Base-by-base conservation (phyloP, 306 rosid species). In the Cucurbita pepo region DNA sequence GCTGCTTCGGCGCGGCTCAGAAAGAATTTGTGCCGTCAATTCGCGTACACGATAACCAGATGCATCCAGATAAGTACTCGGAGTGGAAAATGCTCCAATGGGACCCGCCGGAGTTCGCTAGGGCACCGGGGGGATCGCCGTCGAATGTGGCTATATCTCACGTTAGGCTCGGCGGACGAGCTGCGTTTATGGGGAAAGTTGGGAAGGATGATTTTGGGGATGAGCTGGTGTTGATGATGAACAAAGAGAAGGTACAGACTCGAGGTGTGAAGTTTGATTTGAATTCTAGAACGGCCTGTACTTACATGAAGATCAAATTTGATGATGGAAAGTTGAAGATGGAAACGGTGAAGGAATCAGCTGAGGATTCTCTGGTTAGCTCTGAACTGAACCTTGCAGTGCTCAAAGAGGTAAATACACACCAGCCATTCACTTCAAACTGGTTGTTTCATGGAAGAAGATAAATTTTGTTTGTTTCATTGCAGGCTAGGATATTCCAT, bases 1-100 rank as follows among this genome's bases (percentile, higher is more conserved):
- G 99, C 85, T 94, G 95, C 80, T 91, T 94, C 80, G 97, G 99
- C 50, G 92, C 97, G 3, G 84, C 76, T 16, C 91, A 71, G 87
- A 89, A 84, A 72, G 97, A 94, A 73, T 89, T 94, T 30, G 65
- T 94, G 37, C 95, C 99, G 4, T 78, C 96, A 51, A 92, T 94
- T 40, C 83, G 99, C 72, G 97, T 91, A 57, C 87, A 79, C 69
- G 81, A 83, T 22, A 81, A 85, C 55, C 97, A 86, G 5, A 87
- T 94, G 99, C 74, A 94, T 86, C 88, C 82, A 4, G 97, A 91
- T 56, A 88, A 81, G 0, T 94, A 94, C 82, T 85, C 96, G 2
- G 84, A 88, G 74, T 94, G 99, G 99, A 94, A 94, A 74, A 94
- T 89, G 97, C 85, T 91, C 16, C 99, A 94, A 77, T 94, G 99